Base-by-base conservation (phyloP, 345 rosid species). In the Lepidium sativum region DNA sequence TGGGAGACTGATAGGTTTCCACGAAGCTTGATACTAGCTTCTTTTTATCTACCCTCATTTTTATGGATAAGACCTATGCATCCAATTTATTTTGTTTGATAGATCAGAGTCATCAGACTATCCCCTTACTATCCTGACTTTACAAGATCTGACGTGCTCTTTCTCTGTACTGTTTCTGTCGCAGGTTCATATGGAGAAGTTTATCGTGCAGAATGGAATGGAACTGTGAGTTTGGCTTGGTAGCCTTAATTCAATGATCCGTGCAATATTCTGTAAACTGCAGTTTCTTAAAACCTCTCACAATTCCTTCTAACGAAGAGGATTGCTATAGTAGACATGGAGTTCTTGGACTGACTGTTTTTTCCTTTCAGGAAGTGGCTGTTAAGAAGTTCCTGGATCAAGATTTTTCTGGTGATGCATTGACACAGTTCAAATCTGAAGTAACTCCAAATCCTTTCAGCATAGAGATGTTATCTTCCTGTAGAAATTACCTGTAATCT, bases 181-280 rank as follows among this genome's bases (percentile, higher is more conserved):
- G 67, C 83, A 92, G 99, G 99, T 66, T 92, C 98, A 56, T 92
- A 87, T 57, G 95, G 98, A 9, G 98, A 92, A 81, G 98, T 92
- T 50, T 92, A 89, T 75, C 85, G 69, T 37, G 95, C 85, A 8
- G 95, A 92, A 62, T 89, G 95, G 92, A 85, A 89, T 82, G 89
- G 96, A 82, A 89, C 97, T 63, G 97, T 92, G 77, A 89, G 98
- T 85, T 75, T 41, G 57, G 35, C 72, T 71, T 39, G 29, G 59
- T 16, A 62, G 34, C 40, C 39, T 47, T 16, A 29, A 34, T 61
- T 18, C 40, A 61, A 59, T 39, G 43, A 38, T 45, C 33, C 62
- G 60, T 60, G 45, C 31, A 67, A 37, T 67, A 42, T 11, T 54
- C n/a, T 61, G 39, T 48, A 45, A 16, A 67, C 13, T 58, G 63